phyloP scores from a whole-genome alignment of 2,329 filamentous ascomycete species.

The Fusarium udum region DNA sequence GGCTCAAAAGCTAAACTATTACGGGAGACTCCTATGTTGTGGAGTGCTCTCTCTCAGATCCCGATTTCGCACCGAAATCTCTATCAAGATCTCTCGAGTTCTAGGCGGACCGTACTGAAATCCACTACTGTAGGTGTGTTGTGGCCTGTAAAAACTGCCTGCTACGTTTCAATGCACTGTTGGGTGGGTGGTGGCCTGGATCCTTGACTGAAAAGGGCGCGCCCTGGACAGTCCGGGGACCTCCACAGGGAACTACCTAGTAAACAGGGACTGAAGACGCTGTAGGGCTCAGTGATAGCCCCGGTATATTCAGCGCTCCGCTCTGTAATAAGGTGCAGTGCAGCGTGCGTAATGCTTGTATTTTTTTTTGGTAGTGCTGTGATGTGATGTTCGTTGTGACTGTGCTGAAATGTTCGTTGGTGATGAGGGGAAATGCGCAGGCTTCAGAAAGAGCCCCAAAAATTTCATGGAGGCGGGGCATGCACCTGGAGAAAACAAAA shows the following conservation, averaged over 20 bases:
- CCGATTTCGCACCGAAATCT: conserved; percentile 36
- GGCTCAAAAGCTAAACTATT: conserved; percentile 32
- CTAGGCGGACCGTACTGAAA: background rate
- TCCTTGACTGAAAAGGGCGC: background rate
- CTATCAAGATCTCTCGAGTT: conserved; percentile 13
- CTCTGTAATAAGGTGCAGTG: conserved; percentile 14
- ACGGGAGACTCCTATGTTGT: conserved; percentile 25
- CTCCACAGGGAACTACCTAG: conserved; percentile 4
- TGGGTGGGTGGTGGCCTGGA: background rate
- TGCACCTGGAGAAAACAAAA: conserved; percentile 1
- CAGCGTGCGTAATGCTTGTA: background rate
- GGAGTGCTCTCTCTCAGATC: conserved; percentile 15
- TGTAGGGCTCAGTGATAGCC: conserved; percentile 3
- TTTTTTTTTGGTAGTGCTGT: conserved; percentile 26
- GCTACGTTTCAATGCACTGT: background rate
- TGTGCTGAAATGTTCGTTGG: conserved; percentile 57
- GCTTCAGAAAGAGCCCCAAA: conserved; percentile 18
- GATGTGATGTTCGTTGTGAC: conserved; percentile 40
- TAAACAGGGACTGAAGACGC: background rate
- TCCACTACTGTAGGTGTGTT: conserved; percentile 6
- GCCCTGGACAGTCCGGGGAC: background rate
- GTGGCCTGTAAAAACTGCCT: conserved; percentile 5
- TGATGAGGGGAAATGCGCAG: conserved; percentile 50
- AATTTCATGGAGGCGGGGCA: conserved; percentile 11
- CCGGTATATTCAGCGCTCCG: conserved; percentile 21